phyloP scores from a whole-genome alignment of 352 stramenopile genomes.

The Pythium rhizo-oryzae region DNA sequence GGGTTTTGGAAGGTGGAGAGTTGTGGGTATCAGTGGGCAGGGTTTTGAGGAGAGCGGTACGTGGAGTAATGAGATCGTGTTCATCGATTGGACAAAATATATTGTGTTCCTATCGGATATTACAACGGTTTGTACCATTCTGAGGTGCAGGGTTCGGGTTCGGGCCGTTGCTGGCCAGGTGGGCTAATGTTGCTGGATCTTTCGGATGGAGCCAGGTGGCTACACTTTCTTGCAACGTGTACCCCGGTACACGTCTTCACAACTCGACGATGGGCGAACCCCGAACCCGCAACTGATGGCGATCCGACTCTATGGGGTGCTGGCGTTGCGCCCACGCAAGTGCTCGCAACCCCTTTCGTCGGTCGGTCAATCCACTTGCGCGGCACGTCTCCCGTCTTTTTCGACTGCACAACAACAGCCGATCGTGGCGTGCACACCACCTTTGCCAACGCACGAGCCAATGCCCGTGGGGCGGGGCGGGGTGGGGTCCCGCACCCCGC shows the following conservation, averaged over 20 bases:
- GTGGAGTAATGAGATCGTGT: background rate
- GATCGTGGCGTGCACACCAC: background rate
- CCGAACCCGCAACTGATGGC: constrained; percentile 11
- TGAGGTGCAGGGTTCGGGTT: background rate
- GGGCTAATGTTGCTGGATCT: background rate
- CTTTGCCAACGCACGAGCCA: background rate
- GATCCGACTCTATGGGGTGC: constrained; percentile 11
- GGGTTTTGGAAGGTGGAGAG: constrained; percentile 1
- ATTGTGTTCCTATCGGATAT: background rate
- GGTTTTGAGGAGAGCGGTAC: constrained; percentile 6
- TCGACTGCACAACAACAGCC: constrained; percentile 4
- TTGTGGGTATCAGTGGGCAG: background rate
- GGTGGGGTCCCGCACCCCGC: background rate
- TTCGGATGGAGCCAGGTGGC: background rate
- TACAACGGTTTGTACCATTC: background rate
- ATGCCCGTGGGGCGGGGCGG: too few relatives aligned
- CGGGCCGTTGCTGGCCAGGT: too few relatives aligned
- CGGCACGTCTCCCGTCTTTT: background rate
- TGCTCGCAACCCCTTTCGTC: background rate
- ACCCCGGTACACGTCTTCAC: constrained; percentile 3
- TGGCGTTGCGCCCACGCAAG: background rate
- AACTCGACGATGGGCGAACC: background rate
- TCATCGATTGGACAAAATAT: background rate
- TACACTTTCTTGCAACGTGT: background rate
- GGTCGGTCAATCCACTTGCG: background rate